Base-by-base conservation (phyloP, 345 rosid genomes). In the Populus pruinosa region DNA sequence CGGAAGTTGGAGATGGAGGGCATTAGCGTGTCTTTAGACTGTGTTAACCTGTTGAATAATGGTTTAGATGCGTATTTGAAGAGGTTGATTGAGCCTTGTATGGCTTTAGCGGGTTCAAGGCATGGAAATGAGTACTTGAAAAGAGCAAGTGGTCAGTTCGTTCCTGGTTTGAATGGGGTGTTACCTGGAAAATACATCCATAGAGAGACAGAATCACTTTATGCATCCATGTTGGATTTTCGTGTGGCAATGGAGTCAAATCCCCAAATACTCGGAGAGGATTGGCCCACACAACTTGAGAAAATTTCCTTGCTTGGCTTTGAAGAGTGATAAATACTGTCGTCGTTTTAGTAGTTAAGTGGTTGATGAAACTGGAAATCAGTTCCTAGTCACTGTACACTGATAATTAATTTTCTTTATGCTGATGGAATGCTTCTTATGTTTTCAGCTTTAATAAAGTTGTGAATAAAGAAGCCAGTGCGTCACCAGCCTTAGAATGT, bases 351-450 rank as follows among this genome's bases (percentile, higher is more conserved):
- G 67, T 63, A n/a, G 61, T 8, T 21, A 55, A 55, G 25, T 21
- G 64, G 64, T 23, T 59, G 27, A 23, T 59, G 29, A 59, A 59
- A 23, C 4, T 23, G 14, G 16, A 59, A n/a, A 25, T 23, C 12
- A 59, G 64, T 59, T 59, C 29, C 29, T 23, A 59, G 29, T 23
- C 64, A 59, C 64, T 59, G 25, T 59, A n/a, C 64, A 59, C 9
- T 5, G 29, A 23, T 23, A 23, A 59, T 59, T 59, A 23, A 16
- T 9, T 93, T 94, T 75, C 93, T 94, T 44, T 91, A 93, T 5
- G 86, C 98, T 0, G 65, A 91, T 43, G 97, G 97, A 71, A 95
- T 92, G 99, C 94, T 95, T 77, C 90, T 95, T 0, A 96, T 92
- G 72, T 89, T 95, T 27, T 96, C 94, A 36, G 98, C 99, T 59